Base-by-base conservation (phyloP, 2,329 filamentous ascomycete genomes). In the Canariomyces notabilis region DNA sequence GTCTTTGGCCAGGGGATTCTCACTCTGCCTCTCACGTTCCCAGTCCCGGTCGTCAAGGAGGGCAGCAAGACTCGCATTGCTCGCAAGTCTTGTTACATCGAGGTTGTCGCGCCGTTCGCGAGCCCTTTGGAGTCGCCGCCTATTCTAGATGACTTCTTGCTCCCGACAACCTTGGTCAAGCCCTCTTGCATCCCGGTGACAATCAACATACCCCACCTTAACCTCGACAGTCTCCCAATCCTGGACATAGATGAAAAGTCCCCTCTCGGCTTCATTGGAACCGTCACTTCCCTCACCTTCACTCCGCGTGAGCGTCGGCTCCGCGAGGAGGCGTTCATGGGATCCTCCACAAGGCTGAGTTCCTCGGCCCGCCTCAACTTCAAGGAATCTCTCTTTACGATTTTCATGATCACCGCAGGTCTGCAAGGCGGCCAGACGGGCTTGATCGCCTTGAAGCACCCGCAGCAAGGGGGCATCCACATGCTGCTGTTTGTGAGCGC, bases 371-470 rank as follows among this genome's bases (percentile, higher is more conserved):
- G 71, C 0, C 55, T 72, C 41, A 70, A 72, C 54, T 70, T 76
- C 57, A 76, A 76, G 50, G 70, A 75, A 48, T 70, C 71, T 0
- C 43, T 76, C 9, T 70, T 71, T 47, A 67, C 67, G 26, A 68
- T 76, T 56, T 71, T 73, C 52, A 71, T 70, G 67, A 48, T 72
- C 19, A 57, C 65, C 3, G 65, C 71, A 0, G 73, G 73, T 2
- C 59, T 73, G 4, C 70, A 74, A 35, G 71, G 68, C 5, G 65
- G 63, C 0, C 66, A 71, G 46, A 72, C 69, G 0, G 67, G 68
- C 2, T 54, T 75, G 3, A 75, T 76, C 49, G 62, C 65, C 2
- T 64, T 76, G 16, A 56, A 60, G 9, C 61, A 69, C 22, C 62
- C 64, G 0, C 46, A 61, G 0, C 52, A 56, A 3, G 68, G 67